A percentile compares a stretch with the other conserved stretches of the same genome.
phyloP scores from a whole-genome alignment of 208 protist species.

The Novymonas esmeraldas region DNA sequence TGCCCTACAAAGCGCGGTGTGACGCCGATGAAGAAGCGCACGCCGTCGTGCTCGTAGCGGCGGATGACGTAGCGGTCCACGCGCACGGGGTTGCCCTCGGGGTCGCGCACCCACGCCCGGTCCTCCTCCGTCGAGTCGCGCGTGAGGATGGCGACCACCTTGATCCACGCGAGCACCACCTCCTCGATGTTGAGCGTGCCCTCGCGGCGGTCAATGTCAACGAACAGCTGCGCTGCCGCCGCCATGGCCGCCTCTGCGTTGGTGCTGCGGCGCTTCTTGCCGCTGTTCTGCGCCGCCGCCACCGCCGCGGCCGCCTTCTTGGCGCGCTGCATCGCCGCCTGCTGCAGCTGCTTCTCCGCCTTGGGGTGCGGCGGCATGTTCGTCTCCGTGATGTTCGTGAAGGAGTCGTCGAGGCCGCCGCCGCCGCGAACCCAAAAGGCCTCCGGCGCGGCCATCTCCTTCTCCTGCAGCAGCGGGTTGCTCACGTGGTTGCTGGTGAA shows the following conservation, averaged over 20 bases:
- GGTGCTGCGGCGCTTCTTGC: slow-evolving; percentile 8
- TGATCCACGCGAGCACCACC: slow-evolving; percentile 77
- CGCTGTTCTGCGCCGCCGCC: slow-evolving; percentile 20
- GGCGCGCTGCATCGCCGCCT: slow-evolving; percentile 37
- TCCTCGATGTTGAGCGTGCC: slow-evolving; percentile 75
- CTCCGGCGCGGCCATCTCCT: slow-evolving; percentile 30
- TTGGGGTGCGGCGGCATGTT: slow-evolving; percentile 38
- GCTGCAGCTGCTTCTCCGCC: slow-evolving; percentile 49
- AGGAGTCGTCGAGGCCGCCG: slow-evolving; percentile 47
- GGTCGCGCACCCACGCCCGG: slow-evolving; percentile 62
- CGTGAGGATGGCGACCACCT: slow-evolving; percentile 46
- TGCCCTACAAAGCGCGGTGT: slow-evolving; percentile 68
- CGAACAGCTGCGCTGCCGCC: slow-evolving; percentile 22
- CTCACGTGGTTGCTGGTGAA: slow-evolving; percentile 46
- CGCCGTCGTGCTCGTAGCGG: slow-evolving; percentile 66
- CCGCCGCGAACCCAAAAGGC: slow-evolving; percentile 70
- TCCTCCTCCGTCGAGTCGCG: slow-evolving; percentile 56
- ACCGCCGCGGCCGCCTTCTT: slow-evolving; percentile 31
- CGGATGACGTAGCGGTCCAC: slow-evolving; percentile 78
- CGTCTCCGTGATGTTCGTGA: slow-evolving; percentile 35
- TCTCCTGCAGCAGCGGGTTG: slow-evolving; percentile 39
- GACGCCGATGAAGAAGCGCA: slow-evolving; percentile 79
- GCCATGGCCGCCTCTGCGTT: slow-evolving; percentile 9
- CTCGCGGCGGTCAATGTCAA: slow-evolving; percentile 40
- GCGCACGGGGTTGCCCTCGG: slow-evolving; percentile 39